Evolutionary conservation across 1,139 yeast species (phyloP).

Genomic region (Candida sp.): DNA sequence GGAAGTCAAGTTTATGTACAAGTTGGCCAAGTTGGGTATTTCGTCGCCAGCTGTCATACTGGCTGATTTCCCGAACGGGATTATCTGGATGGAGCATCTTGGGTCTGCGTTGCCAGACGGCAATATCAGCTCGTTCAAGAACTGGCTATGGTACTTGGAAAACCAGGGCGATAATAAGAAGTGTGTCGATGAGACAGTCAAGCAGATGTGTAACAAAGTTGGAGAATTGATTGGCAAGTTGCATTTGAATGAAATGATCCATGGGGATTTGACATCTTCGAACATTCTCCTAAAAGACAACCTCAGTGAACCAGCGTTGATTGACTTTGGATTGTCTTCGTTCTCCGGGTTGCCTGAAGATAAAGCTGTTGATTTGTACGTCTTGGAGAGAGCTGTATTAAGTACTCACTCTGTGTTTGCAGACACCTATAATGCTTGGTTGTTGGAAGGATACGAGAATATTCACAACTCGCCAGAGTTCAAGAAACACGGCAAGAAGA

Average conservation of each 20-base stretch:
- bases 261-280: slow-evolving; percentile 95
- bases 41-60: slow-evolving; percentile 72
- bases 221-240: slow-evolving; percentile 75
- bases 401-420: slow-evolving; percentile 89
- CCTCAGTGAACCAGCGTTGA: slow-evolving; percentile 61
- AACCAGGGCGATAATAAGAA: slow-evolving; percentile 22
- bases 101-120: slow-evolving; percentile 57
- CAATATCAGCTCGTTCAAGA: slow-evolving; percentile 62
- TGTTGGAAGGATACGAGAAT: slow-evolving; percentile 72
- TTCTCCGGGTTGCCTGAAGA: slow-evolving; percentile 83
- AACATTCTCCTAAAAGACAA: slow-evolving; percentile 63
- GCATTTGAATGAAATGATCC: slow-evolving; percentile 82
- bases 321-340: slow-evolving; percentile 93
- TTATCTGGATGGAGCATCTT: slow-evolving; percentile 88
- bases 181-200: slow-evolving; percentile 40
- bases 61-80: slow-evolving; percentile 77
- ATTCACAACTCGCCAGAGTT: slow-evolving; percentile 33
- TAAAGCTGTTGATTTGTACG: slow-evolving; percentile 95
- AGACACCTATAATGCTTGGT: slow-evolving; percentile 65
- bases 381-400: slow-evolving; percentile 86
- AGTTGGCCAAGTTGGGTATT: slow-evolving; percentile 58
- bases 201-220: slow-evolving; percentile 49
- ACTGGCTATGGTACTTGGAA: slow-evolving; percentile 71
- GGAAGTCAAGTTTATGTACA: slow-evolving; percentile 80
- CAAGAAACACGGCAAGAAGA: slow-evolving; percentile 37